phyloP scores from a whole-genome alignment of 129 eudicot species.

The Centella asiatica region DNA sequence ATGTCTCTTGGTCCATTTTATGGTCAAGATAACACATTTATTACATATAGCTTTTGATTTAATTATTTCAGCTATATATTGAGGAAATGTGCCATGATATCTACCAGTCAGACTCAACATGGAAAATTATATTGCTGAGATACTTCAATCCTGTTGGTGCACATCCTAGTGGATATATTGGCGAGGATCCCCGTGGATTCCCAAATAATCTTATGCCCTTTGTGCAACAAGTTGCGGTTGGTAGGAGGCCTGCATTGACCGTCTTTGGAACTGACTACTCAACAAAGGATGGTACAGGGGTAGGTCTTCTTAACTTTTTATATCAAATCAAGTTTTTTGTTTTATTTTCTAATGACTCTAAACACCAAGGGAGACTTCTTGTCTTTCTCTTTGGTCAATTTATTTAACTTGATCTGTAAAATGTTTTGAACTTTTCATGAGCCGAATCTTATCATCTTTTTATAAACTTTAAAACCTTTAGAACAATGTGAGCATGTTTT shows the following conservation, averaged over 20 bases:
- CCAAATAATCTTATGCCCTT: constrained; percentile 99
- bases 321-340: no score
- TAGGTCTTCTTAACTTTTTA: constrained; percentile 16
- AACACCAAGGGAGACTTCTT: no score
- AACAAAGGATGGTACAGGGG: constrained; percentile 87
- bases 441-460: no score
- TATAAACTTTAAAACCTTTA: no score
- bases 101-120: constrained; percentile 55
- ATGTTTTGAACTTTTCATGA: no score
- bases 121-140: constrained; percentile 74
- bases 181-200: constrained; percentile 96
- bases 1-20: no score
- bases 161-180: constrained; percentile 85
- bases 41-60: constrained; percentile 1
- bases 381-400: no score
- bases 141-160: constrained; percentile 98
- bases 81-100: constrained; percentile 92
- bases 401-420: no score
- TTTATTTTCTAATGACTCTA: no score
- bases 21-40: no score
- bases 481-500: no score
- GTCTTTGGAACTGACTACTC: constrained; percentile 94
- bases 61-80: constrained; percentile 51
- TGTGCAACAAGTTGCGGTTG: constrained; percentile 94
- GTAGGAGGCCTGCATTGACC: constrained; percentile 73